Base-by-base conservation (phyloP, 768 basidiomycete species). In the Tremella fuciformis region DNA sequence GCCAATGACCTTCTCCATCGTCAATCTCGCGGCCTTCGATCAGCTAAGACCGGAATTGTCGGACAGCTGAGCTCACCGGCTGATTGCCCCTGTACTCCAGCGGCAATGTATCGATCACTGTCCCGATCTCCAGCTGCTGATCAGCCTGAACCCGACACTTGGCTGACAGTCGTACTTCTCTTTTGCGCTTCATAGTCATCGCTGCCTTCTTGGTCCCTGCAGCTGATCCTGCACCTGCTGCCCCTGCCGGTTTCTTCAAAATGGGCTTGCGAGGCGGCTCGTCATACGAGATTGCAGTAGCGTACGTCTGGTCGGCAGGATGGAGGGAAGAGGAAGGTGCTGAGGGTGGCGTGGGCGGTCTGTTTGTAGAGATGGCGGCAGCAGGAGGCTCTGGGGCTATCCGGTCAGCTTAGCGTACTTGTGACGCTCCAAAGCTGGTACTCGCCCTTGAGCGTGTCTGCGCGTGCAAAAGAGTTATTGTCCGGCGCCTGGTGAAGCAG, bases 41-140 rank as follows among this genome's bases (percentile, higher is more conserved):
- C 25, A 60, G 59, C 16, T 8, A 37, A 19, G 34, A 18, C 22
- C 25, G 37, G 25, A 13, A 11, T 42, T 9, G 13, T 16, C 19
- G 18, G 34, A 48, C 8, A 22, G 2, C 3, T 19, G 22, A 26
- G 80, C 87, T 55, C 70, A 89, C 90, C 1, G 88, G 86, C 77
- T 94, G 89, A 64, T 81, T 87, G 8, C 92, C 92, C 21, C 92
- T 83, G 73, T 91, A 97, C 76, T 94, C 92, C 13, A 97, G 81
- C 0, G 92, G 92, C 38, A 94, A 80, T 54, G 83, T 84, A 22
- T 85, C 82, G 15, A 93, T 82, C 15, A 89, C 82, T 58, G 83
- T 84, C 62, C 91, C 89, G n/a, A 79, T 73, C 54, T 70, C 69
- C 34, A 69, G 40, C 69, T 70, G 42, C 18, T 53, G 16, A 19